A percentile compares a stretch with the other conserved stretches of the same genome.
phyloP scores from a whole-genome alignment of 1,139 yeast genomes.

The Arxiozyma slooffiae region DNA sequence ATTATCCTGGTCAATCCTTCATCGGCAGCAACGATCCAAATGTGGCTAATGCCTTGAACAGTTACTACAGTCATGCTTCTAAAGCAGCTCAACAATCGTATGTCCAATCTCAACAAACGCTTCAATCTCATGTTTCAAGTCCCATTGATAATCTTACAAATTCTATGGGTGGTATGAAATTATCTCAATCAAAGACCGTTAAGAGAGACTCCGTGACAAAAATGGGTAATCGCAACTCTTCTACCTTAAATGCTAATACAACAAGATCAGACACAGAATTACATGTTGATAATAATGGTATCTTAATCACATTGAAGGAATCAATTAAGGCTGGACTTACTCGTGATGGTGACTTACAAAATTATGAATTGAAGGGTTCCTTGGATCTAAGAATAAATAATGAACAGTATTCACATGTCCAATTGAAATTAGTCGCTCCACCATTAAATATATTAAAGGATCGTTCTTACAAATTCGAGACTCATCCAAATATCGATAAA shows the following conservation, averaged over 20 bases:
- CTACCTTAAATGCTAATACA: background rate
- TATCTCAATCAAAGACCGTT: conserved; percentile 10
- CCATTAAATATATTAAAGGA: conserved; percentile 20
- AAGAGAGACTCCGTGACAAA: conserved; percentile 13
- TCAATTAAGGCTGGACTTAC: conserved; percentile 65
- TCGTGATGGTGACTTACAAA: conserved; percentile 71
- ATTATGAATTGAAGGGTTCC: conserved; percentile 83
- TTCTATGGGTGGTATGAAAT: conserved; percentile 17
- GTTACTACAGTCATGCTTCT: conserved; percentile 32
- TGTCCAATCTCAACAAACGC: background rate
- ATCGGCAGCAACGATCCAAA: conserved; percentile 25
- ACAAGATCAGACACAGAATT: conserved; percentile 20
- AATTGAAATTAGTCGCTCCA: conserved; percentile 44
- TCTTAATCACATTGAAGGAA: conserved; percentile 69
- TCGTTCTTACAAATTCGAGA: conserved; percentile 57
- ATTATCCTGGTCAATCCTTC: conserved; percentile 11
- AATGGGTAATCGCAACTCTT: background rate
- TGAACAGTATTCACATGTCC: conserved; percentile 54
- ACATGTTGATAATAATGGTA: conserved; percentile 52
- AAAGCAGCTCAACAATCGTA: conserved; percentile 29
- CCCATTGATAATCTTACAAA: background rate
- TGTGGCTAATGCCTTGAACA: conserved; percentile 28
- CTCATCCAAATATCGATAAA: conserved; percentile 94
- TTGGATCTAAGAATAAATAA: conserved; percentile 80
- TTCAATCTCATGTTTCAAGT: background rate